Conservation (phyloP, 768 basidiomycete genomes). For the Boletus edulis region DNA sequence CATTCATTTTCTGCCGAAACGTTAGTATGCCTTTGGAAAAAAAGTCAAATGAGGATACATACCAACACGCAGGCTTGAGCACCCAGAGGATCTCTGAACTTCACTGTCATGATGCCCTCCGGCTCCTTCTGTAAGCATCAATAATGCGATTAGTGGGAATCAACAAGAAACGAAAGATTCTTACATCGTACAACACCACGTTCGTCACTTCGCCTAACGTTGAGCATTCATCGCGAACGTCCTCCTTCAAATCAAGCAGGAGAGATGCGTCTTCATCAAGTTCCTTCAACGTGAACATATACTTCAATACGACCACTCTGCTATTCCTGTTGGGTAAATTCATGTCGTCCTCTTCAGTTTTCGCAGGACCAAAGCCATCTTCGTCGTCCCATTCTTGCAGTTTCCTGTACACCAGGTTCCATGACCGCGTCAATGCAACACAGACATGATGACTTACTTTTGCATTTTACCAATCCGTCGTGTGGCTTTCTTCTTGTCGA, state of each 20-base stretch:
- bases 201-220: constrained; percentile 93
- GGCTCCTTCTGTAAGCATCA: constrained; percentile 66
- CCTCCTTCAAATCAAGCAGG: constrained; percentile 91
- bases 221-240: constrained; percentile 92
- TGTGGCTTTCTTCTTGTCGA: constrained; percentile 77
- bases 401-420: constrained; percentile 57
- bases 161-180: constrained; percentile 27
- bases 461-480: constrained; percentile 83
- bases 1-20: constrained; percentile 81
- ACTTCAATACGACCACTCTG: constrained; percentile 89
- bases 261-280: constrained; percentile 83
- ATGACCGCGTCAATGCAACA: not conserved
- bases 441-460: constrained; percentile 46
- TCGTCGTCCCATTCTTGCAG: constrained; percentile 93
- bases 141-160: constrained; percentile 1
- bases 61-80: constrained; percentile 92
- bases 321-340: constrained; percentile 50
- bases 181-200: constrained; percentile 90
- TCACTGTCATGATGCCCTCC: constrained; percentile 94
- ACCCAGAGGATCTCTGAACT: constrained; percentile 89
- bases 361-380: constrained; percentile 81
- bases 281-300: constrained; percentile 90
- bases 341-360: constrained; percentile 51
- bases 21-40: too few species aligned
- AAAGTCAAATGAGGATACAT: too few species aligned